Evolutionary conservation across 2,329 filamentous ascomycete genomes (phyloP), one percentile per base, ranked within the genome.

Genomic region (Fusarium nematophilum): DNA sequence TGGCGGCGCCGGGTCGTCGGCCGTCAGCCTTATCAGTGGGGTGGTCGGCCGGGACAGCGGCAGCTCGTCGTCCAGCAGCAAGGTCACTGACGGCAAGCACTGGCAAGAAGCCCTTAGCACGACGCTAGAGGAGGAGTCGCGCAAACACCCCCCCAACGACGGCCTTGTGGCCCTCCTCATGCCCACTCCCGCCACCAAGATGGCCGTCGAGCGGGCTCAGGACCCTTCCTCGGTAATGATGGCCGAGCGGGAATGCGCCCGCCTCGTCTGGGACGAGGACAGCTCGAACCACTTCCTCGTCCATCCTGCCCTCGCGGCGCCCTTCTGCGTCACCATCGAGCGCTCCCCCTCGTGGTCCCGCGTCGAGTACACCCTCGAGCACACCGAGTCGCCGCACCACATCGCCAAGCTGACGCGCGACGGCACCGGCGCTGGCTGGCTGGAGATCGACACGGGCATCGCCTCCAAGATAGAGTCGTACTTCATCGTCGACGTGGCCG

Each of bases 251-350:
- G 89, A 92, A 74, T 87, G 86, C 64, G 90, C 86, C 18, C 82
- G 87, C 3, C 82, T 93, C 3, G 85, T 90, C n/a, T 92, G 88
- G 84, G 86, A 89, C 67, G 83, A 84, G 25, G 86, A 89, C 67
- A 82, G 78, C 52, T 72, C 75, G 6, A 82, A 77, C 64, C 82
- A 87, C 72, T 89, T 85, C 71, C 78, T 89, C n/a, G 85, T 84
- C 23, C 86, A 89, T 69, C 85, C 85, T 3, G 83, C 85, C 0
- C 78, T 89, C 14, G 82, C 83, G n/a, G 83, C 84, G 34, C 86
- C 86, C 1, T 89, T 89, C 70, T 82, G 84, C 70, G 78, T 89
- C 29, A 81, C 83, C 1, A 77, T 88, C 38, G 82, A 85, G 70
- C 81, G 85, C 14, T 83, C 79, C 18, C 81, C 84, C 1, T 81